Conservation (phyloP, 257 asterid genomes). For the Solanum sparsipilum region DNA sequence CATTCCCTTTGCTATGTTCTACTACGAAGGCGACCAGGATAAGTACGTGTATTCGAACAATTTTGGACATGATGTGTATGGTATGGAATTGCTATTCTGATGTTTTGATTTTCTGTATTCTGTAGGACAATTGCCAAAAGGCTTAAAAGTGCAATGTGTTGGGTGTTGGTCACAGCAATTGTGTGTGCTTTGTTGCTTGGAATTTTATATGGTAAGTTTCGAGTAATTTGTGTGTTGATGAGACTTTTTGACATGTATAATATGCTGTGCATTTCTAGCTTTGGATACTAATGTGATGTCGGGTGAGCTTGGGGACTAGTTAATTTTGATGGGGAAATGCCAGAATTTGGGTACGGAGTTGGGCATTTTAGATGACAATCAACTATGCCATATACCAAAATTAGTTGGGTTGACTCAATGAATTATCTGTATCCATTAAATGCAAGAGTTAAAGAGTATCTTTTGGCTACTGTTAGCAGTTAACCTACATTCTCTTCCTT, state of each 20-base stretch:
- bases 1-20: constrained; percentile 96
- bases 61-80: neutral
- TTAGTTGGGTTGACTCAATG: neutral
- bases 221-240: neutral
- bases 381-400: neutral
- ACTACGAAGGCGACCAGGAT: constrained; percentile 97
- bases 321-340: neutral
- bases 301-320: neutral
- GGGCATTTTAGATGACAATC: neutral
- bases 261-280: neutral
- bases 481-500: neutral
- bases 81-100: neutral
- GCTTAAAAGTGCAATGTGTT: constrained; percentile 71
- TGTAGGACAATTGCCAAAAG: constrained; percentile 81
- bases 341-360: neutral
- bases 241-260: neutral
- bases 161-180: constrained; percentile 81
- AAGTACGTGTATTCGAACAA: constrained; percentile 31
- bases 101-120: constrained; percentile 2
- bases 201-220: constrained; percentile 61
- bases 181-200: constrained; percentile 83
- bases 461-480: neutral
- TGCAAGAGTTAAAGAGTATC: neutral
- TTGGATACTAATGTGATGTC: neutral
- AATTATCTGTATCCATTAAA: neutral